phyloP scores from a whole-genome alignment of 768 basidiomycete species.

The Tulasnella sp. region DNA sequence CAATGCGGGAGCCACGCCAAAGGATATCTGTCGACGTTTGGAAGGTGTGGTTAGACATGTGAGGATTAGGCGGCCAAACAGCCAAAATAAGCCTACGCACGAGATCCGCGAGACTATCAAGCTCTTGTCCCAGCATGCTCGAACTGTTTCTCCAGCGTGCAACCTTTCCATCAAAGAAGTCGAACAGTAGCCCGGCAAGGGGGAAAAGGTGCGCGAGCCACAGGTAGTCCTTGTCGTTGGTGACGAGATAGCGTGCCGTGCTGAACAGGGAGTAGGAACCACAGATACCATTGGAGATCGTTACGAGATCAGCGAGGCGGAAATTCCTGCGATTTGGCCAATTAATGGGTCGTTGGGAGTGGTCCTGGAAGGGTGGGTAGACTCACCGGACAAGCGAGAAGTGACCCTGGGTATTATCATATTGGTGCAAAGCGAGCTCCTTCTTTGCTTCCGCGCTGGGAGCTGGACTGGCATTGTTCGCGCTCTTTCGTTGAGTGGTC shows the following conservation, averaged over 20 bases:
- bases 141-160: constrained; percentile 94
- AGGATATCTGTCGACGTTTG: constrained; percentile 67
- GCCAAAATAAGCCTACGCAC: constrained; percentile 44
- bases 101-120: constrained; percentile 94
- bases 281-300: constrained; percentile 98
- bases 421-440: constrained; percentile 63
- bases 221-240: constrained; percentile 71
- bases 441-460: constrained; percentile 28
- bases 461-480: neutral
- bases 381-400: constrained; percentile 92
- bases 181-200: constrained; percentile 92
- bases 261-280: constrained; percentile 94
- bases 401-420: constrained; percentile 86
- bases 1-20: constrained; percentile 95
- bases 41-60: neutral
- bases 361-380: neutral
- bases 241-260: constrained; percentile 80
- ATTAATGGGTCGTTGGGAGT: constrained; percentile 30
- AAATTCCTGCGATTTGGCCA: constrained; percentile 66
- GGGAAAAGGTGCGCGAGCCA: constrained; percentile 87
- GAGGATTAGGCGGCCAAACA: neutral
- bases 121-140: constrained; percentile 94
- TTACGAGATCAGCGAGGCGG: constrained; percentile 94
- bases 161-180: constrained; percentile 96
- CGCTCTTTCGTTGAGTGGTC: constrained; percentile 16